Conservation (phyloP, 176 grass and related monocot species). For the Coix lacrymajobi region DNA sequence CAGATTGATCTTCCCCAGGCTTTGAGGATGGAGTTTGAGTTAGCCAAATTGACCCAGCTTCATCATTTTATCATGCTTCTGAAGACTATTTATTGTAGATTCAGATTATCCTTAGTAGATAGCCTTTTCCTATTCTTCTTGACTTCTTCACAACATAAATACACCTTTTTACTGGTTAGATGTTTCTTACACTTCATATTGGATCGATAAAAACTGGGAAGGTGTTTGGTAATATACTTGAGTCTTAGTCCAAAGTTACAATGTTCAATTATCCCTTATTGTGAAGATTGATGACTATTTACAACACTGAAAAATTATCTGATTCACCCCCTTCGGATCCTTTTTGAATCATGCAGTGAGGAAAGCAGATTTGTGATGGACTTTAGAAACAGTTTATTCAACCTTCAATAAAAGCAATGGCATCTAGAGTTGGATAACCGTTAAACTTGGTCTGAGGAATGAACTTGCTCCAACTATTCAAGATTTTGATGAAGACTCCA, state of each 20-base stretch:
- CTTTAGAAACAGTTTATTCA: too few relatives aligned
- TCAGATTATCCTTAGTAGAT: constrained; percentile 29
- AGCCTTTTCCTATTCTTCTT: not conserved
- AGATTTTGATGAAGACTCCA: too few relatives aligned
- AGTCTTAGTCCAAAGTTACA: not conserved
- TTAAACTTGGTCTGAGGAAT: too few relatives aligned
- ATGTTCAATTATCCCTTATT: not conserved
- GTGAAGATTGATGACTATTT: too few relatives aligned
- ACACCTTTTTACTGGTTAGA: not conserved
- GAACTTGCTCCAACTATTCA: too few relatives aligned
- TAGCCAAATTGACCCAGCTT: constrained; percentile 66
- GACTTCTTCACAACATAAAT: not conserved
- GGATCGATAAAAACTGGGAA: not conserved
- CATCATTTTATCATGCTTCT: constrained; percentile 60
- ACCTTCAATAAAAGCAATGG: too few relatives aligned
- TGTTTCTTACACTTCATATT: not conserved
- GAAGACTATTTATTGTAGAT: constrained; percentile 86
- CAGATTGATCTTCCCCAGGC: constrained; percentile 78
- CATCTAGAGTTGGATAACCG: too few relatives aligned
- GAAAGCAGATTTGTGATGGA: too few relatives aligned
- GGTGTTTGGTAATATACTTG: not conserved
- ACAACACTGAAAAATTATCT: too few relatives aligned
- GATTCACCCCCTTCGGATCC: too few relatives aligned
- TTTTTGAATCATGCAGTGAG: too few relatives aligned
- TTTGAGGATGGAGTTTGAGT: constrained; percentile 98